Conservation (phyloP, 164 flowering plant genomes). For the Houttuynia cordata region DNA sequence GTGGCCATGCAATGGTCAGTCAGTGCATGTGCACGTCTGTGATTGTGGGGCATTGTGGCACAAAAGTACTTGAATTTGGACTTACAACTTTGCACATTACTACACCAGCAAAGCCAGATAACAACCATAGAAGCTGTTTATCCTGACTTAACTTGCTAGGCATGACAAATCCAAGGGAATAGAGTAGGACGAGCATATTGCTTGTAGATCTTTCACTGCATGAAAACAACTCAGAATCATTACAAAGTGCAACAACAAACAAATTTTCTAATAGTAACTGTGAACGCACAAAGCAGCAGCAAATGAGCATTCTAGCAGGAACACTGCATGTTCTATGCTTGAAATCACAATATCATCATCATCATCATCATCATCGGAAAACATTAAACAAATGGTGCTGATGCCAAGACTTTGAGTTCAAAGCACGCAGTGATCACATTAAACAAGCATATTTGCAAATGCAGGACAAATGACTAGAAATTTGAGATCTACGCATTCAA, state of each 20-base stretch:
- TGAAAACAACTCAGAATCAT: neutral
- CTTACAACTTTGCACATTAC: conserved; percentile 21
- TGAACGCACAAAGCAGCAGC: neutral
- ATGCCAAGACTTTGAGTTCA: no score
- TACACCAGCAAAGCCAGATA: conserved; percentile 12
- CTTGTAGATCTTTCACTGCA: neutral
- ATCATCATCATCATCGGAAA: no score
- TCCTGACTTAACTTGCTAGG: neutral
- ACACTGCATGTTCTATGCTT: no score
- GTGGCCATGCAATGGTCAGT: neutral
- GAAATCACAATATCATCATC: no score
- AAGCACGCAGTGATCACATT: no score
- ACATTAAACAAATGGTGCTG: no score
- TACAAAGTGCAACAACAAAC: neutral
- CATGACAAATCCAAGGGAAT: neutral
- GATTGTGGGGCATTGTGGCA: no score
- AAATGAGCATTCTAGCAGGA: neutral
- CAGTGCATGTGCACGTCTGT: no score
- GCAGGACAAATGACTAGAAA: no score
- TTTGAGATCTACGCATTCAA: no score
- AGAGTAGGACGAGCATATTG: conserved; percentile 2
- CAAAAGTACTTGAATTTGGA: neutral
- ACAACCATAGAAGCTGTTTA: conserved; percentile 1
- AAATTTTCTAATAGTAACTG: neutral
- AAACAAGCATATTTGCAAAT: no score